Percentiles rank a stretch among this genome's conserved stretches.
phyloP scores from a whole-genome alignment of 2,329 filamentous ascomycete species.

The Alternaria hordeiaustralica region DNA sequence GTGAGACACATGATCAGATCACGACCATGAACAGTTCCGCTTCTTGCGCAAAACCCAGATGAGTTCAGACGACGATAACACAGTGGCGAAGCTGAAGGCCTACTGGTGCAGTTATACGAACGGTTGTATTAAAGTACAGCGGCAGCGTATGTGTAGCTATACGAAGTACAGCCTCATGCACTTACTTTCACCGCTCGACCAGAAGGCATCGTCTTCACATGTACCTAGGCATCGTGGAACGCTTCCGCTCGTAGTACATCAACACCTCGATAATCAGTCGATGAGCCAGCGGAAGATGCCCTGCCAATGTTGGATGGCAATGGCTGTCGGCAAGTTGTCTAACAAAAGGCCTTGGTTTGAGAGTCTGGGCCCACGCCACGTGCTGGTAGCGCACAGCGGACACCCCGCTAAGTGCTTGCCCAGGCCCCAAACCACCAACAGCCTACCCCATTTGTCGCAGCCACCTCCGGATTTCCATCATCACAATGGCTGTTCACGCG shows the following conservation, averaged over 20 bases:
- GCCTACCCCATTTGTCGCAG: neutral
- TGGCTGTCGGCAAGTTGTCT: conserved; percentile 2
- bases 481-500: neutral
- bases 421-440: conserved; percentile 3
- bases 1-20: neutral
- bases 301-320: conserved; percentile 3
- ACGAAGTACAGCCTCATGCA: neutral
- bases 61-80: neutral
- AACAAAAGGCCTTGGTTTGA: neutral
- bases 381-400: conserved; percentile 8
- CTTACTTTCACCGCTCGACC: neutral
- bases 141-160: neutral
- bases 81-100: neutral
- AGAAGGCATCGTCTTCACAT: neutral
- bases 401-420: conserved; percentile 9
- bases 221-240: neutral
- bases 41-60: neutral
- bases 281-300: conserved; percentile 2
- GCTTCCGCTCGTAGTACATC: neutral
- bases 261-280: neutral
- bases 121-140: neutral
- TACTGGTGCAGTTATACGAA: neutral
- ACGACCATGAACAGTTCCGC: neutral
- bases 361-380: conserved; percentile 18
- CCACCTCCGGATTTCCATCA: neutral